Conservation (phyloP, 306 rosid genomes). For the Trichosanthes truncata region DNA sequence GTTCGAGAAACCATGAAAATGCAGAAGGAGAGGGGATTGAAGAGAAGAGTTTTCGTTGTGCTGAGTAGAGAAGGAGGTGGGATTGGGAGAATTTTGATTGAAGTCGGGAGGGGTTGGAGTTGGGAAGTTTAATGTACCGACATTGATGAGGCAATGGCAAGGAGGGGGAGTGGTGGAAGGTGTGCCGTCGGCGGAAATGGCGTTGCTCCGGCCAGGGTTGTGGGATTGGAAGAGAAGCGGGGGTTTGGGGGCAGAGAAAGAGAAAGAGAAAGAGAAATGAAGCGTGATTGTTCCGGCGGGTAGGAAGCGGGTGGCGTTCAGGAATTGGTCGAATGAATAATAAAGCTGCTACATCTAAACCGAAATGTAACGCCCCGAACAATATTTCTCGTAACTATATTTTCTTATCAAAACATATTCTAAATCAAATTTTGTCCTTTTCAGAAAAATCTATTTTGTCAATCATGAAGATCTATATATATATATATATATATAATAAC, state of each 20-base stretch:
- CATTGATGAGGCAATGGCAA: not conserved
- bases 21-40: not conserved
- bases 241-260: not conserved
- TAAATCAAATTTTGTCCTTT: not conserved
- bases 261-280: not conserved
- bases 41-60: not conserved
- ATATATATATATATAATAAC: too few species aligned
- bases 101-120: not conserved
- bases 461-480: not conserved
- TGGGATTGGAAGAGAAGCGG: not conserved
- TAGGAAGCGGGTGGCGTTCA: conserved; percentile 1
- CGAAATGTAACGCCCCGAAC: not conserved
- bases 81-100: not conserved
- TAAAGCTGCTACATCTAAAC: not conserved
- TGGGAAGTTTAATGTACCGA: not conserved
- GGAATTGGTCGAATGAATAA: not conserved
- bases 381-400: not conserved
- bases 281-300: conserved; percentile 1
- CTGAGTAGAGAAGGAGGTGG: not conserved
- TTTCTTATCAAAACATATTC: too few species aligned
- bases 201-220: not conserved
- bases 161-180: not conserved
- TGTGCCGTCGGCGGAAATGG: not conserved
- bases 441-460: not conserved
- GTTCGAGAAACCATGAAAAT: not conserved